phyloP scores from a whole-genome alignment of 2,329 filamentous ascomycete species.

The Orbilia ellipsospora region DNA sequence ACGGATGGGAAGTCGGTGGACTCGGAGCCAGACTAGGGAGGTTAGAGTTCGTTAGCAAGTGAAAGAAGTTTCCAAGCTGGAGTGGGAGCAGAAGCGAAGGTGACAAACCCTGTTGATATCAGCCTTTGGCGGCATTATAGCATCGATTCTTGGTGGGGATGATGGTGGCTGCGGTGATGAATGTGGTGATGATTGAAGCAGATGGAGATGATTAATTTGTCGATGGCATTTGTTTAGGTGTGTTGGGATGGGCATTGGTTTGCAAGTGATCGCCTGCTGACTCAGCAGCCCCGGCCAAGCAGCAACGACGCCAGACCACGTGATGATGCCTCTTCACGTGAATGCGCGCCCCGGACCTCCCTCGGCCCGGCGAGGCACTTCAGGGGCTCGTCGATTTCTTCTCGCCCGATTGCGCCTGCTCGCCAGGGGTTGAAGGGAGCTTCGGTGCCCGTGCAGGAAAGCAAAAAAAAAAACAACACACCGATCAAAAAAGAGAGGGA shows the following conservation, averaged over 20 bases:
- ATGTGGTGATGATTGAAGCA: constrained; percentile 6
- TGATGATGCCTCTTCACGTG: neutral
- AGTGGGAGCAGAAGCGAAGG: neutral
- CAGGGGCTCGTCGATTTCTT: neutral
- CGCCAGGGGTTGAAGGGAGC: constrained; percentile 3
- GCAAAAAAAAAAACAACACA: too few relatives aligned
- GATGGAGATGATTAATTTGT: too few relatives aligned
- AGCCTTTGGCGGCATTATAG: constrained; percentile 57
- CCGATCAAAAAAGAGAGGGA: too few relatives aligned
- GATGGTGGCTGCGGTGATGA: constrained; percentile 28
- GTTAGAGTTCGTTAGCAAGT: constrained; percentile 66
- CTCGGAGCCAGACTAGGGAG: constrained; percentile 85
- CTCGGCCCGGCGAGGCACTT: too few relatives aligned
- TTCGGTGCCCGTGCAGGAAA: constrained; percentile 40
- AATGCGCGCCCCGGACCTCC: neutral
- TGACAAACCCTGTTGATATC: constrained; percentile 57
- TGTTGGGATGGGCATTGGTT: constrained; percentile 15
- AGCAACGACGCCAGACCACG: constrained; percentile 1
- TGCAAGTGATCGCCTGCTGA: neutral
- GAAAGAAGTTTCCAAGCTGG: constrained; percentile 78
- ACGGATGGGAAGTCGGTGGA: constrained; percentile 89
- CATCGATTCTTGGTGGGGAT: constrained; percentile 8
- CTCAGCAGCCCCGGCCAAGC: constrained; percentile 8
- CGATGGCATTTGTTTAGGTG: neutral
- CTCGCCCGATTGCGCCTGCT: constrained; percentile 36